phyloP scores from a whole-genome alignment of 495 filamentous ascomycete genomes.

The Penicillium turbatum region DNA sequence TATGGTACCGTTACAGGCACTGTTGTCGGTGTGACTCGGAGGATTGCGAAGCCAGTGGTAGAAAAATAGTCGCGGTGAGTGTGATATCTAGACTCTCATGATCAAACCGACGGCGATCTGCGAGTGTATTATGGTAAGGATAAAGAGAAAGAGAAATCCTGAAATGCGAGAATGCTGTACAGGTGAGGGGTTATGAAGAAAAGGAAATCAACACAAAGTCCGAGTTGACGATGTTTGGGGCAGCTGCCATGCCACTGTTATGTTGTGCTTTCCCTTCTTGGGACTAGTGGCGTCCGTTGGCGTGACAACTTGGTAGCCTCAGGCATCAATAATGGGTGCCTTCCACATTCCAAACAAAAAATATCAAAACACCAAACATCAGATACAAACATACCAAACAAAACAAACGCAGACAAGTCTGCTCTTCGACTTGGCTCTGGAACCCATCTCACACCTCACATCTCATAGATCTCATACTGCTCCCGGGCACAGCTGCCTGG shows the following conservation, averaged over 20 bases:
- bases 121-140: slow-evolving; percentile 5
- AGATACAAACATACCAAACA: background rate
- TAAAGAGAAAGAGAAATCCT: slow-evolving; percentile 12
- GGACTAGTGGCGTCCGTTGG: slow-evolving; percentile 39
- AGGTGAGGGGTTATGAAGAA: slow-evolving; percentile 19
- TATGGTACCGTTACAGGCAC: background rate
- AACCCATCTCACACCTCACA: background rate
- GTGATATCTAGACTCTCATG: slow-evolving; percentile 22
- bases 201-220: slow-evolving; percentile 24
- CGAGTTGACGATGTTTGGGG: slow-evolving; percentile 37
- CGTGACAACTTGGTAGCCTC: slow-evolving; percentile 36
- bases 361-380: background rate
- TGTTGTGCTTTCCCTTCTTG: slow-evolving; percentile 35
- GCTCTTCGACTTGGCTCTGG: too few species aligned
- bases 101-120: slow-evolving; percentile 17
- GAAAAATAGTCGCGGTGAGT: slow-evolving; percentile 3
- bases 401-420: background rate
- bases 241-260: slow-evolving; percentile 44
- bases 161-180: slow-evolving; percentile 8
- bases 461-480: background rate
- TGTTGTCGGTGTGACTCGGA: slow-evolving; percentile 5
- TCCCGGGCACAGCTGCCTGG: background rate
- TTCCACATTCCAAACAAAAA: slow-evolving; percentile 13
- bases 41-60: slow-evolving; percentile 5
- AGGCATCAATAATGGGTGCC: slow-evolving; percentile 16